These are phyloP conservation scores for Hirsutella rhossiliensis DNA, from an alignment of 2,329 filamentous ascomycete species.

Conservation along the genomic window DNA sequence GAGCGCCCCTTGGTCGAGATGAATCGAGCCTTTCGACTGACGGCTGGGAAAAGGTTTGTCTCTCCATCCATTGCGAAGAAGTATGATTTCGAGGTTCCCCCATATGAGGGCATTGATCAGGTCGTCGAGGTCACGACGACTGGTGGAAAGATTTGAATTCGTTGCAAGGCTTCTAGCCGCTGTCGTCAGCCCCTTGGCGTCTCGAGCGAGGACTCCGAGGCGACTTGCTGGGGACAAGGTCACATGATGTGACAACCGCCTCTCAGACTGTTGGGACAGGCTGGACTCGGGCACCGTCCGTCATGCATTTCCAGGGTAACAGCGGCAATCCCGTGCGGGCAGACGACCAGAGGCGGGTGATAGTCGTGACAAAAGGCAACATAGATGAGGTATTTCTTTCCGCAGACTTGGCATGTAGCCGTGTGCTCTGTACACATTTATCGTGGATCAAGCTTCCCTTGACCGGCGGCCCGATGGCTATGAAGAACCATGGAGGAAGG, in stretches of 20 bases:
- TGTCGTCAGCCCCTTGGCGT: background rate
- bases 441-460: conserved; percentile 12
- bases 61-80: conserved; percentile 66
- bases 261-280: conserved; percentile 45
- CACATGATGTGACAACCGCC: conserved; percentile 45
- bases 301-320: conserved; percentile 34
- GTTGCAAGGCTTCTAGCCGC: background rate
- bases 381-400: conserved; percentile 46
- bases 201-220: background rate
- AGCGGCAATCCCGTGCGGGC: conserved; percentile 30
- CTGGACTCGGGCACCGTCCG: conserved; percentile 43
- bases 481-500: background rate
- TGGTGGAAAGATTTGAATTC: conserved; percentile 39
- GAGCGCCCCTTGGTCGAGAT: conserved; percentile 16
- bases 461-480: background rate
- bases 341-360: conserved; percentile 34
- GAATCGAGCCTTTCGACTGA: conserved; percentile 6
- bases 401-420: conserved; percentile 45
- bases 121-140: conserved; percentile 58
- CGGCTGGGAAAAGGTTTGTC: conserved; percentile 52
- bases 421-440: conserved; percentile 51
- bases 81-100: conserved; percentile 72
- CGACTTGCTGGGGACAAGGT: conserved; percentile 6
- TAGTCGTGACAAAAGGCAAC: conserved; percentile 42
- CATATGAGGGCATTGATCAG: conserved; percentile 80